phyloP scores from a whole-genome alignment of 495 filamentous ascomycete species.

The Aspergillus bridgeri region DNA sequence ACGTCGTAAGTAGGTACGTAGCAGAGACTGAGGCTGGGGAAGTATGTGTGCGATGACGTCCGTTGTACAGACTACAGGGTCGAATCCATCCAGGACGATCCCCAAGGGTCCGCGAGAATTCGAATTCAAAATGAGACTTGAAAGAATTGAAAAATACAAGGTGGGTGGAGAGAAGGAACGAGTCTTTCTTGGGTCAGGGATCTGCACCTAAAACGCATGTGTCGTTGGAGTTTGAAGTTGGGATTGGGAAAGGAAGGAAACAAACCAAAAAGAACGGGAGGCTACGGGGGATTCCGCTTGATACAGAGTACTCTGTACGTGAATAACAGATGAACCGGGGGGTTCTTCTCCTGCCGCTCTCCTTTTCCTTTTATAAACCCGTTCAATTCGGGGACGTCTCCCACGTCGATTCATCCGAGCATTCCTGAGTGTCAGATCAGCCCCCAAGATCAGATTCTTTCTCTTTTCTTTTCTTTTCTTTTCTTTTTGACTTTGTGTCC shows the following conservation, averaged over 20 bases:
- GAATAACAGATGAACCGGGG: background rate
- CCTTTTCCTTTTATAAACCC: too few relatives aligned
- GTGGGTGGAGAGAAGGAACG: slow-evolving; percentile 1
- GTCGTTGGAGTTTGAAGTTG: background rate
- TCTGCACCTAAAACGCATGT: slow-evolving; percentile 13
- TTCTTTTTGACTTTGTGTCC: too few relatives aligned
- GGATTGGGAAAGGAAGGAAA: slow-evolving; percentile 8
- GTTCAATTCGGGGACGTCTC: too few relatives aligned
- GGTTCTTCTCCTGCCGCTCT: too few relatives aligned
- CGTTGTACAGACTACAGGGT: background rate
- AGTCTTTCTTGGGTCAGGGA: slow-evolving; percentile 16
- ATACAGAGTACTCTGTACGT: too few relatives aligned
- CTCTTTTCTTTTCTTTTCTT: background rate
- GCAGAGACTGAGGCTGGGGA: background rate
- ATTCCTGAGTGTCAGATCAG: background rate
- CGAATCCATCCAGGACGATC: background rate
- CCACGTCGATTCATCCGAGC: background rate
- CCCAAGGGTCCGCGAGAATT: slow-evolving; percentile 13
- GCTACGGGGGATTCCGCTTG: background rate
- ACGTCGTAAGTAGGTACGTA: background rate
- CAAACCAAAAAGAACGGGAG: background rate
- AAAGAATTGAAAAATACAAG: slow-evolving; percentile 14
- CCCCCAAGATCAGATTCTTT: background rate
- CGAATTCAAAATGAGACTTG: too few relatives aligned
- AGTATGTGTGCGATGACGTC: background rate